Base-by-base conservation (phyloP, 768 basidiomycete genomes). In the Trametes cinnabarina region DNA sequence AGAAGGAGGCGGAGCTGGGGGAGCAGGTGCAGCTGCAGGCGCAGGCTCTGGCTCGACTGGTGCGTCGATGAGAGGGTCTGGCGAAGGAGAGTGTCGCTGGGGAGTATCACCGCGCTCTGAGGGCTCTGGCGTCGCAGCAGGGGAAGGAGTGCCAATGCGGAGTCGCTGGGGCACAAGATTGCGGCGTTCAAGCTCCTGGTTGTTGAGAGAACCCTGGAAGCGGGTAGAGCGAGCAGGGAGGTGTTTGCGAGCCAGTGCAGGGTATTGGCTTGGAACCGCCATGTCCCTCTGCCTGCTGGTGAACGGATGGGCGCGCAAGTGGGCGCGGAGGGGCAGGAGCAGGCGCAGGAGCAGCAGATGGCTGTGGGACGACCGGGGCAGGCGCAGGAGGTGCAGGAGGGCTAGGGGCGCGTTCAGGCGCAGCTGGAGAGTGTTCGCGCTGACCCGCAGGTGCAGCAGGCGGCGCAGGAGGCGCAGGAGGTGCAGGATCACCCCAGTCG, bases 41-140 rank as follows among this genome's bases (percentile, higher is more conserved):
- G 41, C 41, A 42, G 41, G 41, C 41, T 42, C 41, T 42, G 41
- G 41, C 22, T 42, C 10, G n/a, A 42, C 41, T 42, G 41, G 41
- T 42, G 41, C 41, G 22, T 42, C 41, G 10, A 42, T 42, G n/a
- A 42, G 41, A 42, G 41, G 41, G 41, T 42, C 41, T 42, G 41
- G 41, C 41, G 41, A 42, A 20, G 41, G 41, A 42, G 55, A 56
- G 44, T 41, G 11, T 22, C n/a, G 47, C 47, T 48, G 55, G 12
- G 55, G 55, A 40, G 55, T 56, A 35, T 51, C 14, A 8, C 26
- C 40, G 23, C 25, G 50, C 23, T 51, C 50, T 10, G 42, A 37
- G n/a, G 55, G 47, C 35, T 48, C 55, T 12, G 55, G 55, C 26
- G 46, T 56, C 23, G 44, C 20, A 22, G 55, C 37, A 47, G 44